Evolutionary conservation across 495 filamentous ascomycete genomes (phyloP).

Genomic region (Neurospora terricola): DNA sequence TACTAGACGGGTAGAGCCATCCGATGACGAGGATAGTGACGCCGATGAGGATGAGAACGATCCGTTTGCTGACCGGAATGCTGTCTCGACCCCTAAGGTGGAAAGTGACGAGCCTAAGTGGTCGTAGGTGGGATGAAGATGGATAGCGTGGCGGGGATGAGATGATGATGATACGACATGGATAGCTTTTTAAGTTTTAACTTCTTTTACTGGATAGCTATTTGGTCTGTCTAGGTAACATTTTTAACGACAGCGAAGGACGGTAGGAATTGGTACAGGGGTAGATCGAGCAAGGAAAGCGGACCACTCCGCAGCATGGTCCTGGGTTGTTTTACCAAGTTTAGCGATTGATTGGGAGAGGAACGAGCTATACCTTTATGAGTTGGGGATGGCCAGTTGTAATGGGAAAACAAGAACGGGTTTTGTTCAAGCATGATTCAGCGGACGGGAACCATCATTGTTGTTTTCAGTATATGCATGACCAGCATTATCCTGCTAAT

Average conservation of each 20-base stretch:
- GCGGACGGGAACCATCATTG: not conserved
- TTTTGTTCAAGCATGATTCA: not conserved
- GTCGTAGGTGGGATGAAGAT: not conserved
- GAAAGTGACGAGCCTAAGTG: constrained; percentile 6
- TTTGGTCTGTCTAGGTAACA: not conserved
- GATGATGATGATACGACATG: not conserved
- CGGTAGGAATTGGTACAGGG: not conserved
- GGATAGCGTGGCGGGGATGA: not conserved
- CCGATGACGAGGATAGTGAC: constrained; percentile 27
- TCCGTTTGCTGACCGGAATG: constrained; percentile 72
- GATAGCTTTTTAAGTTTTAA: not conserved
- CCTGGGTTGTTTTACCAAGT: not conserved
- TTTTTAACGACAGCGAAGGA: not conserved
- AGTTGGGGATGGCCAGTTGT: not conserved
- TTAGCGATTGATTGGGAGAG: not conserved
- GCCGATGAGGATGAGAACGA: constrained; percentile 55
- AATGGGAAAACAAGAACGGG: not conserved
- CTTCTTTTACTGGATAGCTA: not conserved
- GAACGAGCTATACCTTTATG: not conserved
- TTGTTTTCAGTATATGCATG: not conserved
- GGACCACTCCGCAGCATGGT: not conserved
- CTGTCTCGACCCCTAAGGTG: constrained; percentile 16
- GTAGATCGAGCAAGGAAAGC: not conserved
- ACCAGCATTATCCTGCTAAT: no score
- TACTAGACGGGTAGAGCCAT: constrained; percentile 17